A percentile compares a stretch with the other conserved stretches of the same genome.
Conservation (phyloP, 1,284 basidiomycete species). For the Ceratobasidium sp. region DNA sequence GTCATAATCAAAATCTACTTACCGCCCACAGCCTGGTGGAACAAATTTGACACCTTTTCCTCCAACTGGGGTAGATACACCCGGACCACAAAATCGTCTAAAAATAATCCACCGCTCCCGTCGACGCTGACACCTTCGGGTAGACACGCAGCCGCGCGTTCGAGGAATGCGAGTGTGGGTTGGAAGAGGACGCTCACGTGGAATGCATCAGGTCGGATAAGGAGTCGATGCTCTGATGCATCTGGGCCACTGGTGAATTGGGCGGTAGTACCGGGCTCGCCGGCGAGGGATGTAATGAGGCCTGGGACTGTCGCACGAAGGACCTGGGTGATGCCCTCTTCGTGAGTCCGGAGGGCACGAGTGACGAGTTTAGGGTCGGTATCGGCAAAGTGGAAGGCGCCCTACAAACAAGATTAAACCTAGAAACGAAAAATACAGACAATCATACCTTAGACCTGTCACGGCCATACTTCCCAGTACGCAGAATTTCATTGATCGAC, state of each 20-base stretch:
- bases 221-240: slow-evolving; percentile 76
- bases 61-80: slow-evolving; percentile 95
- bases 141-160: slow-evolving; percentile 54
- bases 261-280: slow-evolving; percentile 65
- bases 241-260: slow-evolving; percentile 67
- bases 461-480: slow-evolving; percentile 78
- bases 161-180: slow-evolving; percentile 87
- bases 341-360: slow-evolving; percentile 75
- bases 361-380: slow-evolving; percentile 76
- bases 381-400: slow-evolving; percentile 89
- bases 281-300: slow-evolving; percentile 60
- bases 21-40: slow-evolving; percentile 86
- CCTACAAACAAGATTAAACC: slow-evolving; percentile 53
- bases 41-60: slow-evolving; percentile 88
- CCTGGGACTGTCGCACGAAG: slow-evolving; percentile 94
- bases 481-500: slow-evolving; percentile 92
- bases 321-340: slow-evolving; percentile 84
- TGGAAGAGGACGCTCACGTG: slow-evolving; percentile 94
- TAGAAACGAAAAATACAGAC: neutral
- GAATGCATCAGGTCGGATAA: slow-evolving; percentile 92
- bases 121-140: slow-evolving; percentile 57
- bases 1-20: slow-evolving; percentile 41
- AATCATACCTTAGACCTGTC: slow-evolving; percentile 76
- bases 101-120: slow-evolving; percentile 59
- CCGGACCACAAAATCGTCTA: slow-evolving; percentile 94